Evolutionary conservation across 2,329 filamentous ascomycete species (phyloP).

Genomic region (Exophiala bonariae): DNA sequence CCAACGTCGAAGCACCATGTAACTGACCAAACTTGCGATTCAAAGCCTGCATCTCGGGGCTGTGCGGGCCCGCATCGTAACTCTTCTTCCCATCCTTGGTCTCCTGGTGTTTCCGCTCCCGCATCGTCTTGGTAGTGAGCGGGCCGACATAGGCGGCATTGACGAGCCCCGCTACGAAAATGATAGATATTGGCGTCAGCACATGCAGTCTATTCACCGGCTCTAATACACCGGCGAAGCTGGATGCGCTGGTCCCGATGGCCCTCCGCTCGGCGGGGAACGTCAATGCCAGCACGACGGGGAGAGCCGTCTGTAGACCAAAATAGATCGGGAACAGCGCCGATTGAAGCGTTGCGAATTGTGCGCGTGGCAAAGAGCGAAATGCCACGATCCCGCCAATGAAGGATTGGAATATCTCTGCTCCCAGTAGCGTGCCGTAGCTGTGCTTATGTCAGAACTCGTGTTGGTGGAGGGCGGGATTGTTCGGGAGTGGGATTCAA

Average conservation of each 20-base stretch:
- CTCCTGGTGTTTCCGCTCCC: slow-evolving; percentile 76
- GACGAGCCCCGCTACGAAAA: slow-evolving; percentile 67
- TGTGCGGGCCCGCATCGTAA: slow-evolving; percentile 76
- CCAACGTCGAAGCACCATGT: slow-evolving; percentile 76
- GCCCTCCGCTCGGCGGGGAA: slow-evolving; percentile 64
- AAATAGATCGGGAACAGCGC: slow-evolving; percentile 89
- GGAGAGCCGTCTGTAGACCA: slow-evolving; percentile 73
- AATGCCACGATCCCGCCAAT: slow-evolving; percentile 72
- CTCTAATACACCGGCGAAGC: slow-evolving; percentile 59
- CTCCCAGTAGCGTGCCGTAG: slow-evolving; percentile 84
- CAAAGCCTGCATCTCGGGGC: slow-evolving; percentile 75
- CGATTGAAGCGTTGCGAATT: slow-evolving; percentile 79
- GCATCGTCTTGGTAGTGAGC: slow-evolving; percentile 72
- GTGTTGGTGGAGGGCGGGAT: background rate
- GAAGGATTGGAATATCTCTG: slow-evolving; percentile 78
- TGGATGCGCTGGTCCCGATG: slow-evolving; percentile 37
- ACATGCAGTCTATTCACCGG: slow-evolving; percentile 63
- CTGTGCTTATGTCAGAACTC: slow-evolving; percentile 47
- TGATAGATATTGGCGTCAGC: slow-evolving; percentile 66
- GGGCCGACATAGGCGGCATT: slow-evolving; percentile 76
- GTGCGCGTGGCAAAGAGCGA: slow-evolving; percentile 71
- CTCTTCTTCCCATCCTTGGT: slow-evolving; percentile 86
- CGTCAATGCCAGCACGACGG: slow-evolving; percentile 72
- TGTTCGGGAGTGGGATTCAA: background rate
- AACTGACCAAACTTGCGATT: slow-evolving; percentile 77